Conservation (phyloP, 1,284 basidiomycete species). For the Leccinum subfulvum region DNA sequence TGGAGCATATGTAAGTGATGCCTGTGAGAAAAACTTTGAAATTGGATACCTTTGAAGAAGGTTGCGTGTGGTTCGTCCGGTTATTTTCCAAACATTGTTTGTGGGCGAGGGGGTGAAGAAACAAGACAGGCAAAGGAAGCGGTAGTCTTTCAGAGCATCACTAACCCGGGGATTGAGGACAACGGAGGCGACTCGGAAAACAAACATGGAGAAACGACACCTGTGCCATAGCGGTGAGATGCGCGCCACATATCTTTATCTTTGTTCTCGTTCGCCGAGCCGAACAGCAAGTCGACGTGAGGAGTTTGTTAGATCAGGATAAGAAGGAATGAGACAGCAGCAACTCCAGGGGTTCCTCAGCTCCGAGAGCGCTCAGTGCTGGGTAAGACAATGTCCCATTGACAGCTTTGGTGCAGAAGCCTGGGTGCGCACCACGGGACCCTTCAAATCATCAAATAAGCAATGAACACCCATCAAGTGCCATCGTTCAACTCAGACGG, state of each 20-base stretch:
- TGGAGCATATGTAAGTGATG: not conserved
- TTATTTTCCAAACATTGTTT: not conserved
- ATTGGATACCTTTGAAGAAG: not conserved
- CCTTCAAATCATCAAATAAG: not conserved
- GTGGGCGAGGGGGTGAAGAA: not conserved
- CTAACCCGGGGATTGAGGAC: not conserved
- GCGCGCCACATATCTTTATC: not conserved
- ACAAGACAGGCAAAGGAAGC: not conserved
- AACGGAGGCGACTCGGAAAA: not conserved
- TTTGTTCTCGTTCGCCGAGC: not conserved
- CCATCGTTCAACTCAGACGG: no score
- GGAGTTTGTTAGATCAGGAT: not conserved
- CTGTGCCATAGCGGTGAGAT: not conserved
- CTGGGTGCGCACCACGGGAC: no score
- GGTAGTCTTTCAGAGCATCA: not conserved
- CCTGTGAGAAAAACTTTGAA: not conserved
- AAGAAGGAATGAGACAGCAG: not conserved
- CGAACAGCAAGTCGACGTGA: not conserved
- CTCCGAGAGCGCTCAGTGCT: not conserved
- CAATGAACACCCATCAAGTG: no score
- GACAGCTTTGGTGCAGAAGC: no score
- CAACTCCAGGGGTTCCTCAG: no score
- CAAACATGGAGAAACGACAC: not conserved
- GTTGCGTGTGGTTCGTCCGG: not conserved
- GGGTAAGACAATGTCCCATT: not conserved